Conservation (phyloP, 192 early-diverging fungal genomes). For the Backusella westeae region DNA sequence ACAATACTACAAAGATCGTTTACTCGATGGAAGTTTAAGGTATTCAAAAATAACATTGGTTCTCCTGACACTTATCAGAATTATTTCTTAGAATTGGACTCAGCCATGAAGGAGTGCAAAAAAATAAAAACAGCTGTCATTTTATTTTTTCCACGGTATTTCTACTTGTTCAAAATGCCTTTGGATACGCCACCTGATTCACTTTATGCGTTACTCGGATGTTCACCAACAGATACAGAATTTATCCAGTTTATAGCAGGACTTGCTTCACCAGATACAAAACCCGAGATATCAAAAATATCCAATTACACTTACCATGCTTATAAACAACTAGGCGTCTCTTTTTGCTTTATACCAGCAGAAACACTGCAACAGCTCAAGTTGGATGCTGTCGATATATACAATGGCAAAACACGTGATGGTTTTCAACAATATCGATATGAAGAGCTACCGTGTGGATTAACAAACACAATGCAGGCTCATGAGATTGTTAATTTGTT, state of each 20-base stretch:
- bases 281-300: conserved; percentile 35
- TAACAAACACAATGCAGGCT: conserved; percentile 26
- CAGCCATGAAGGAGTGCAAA: neutral
- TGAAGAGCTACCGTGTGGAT: conserved; percentile 19
- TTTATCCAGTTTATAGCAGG: neutral
- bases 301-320: conserved; percentile 40
- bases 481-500: conserved; percentile 39
- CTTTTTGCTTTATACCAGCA: conserved; percentile 38
- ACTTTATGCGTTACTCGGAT: conserved; percentile 3
- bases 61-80: too few relatives aligned
- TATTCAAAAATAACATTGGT: too few relatives aligned
- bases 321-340: conserved; percentile 39
- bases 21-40: too few relatives aligned
- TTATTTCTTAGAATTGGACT: neutral
- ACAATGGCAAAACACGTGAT: conserved; percentile 36
- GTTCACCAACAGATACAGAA: neutral
- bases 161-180: neutral
- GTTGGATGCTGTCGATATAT: conserved; percentile 45
- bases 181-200: neutral
- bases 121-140: neutral
- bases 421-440: conserved; percentile 30
- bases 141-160: neutral
- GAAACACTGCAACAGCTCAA: conserved; percentile 8
- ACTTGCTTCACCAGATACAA: neutral
- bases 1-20: too few relatives aligned